Conservation (phyloP, 305 asterid species). For the Fraxinus sp. region DNA sequence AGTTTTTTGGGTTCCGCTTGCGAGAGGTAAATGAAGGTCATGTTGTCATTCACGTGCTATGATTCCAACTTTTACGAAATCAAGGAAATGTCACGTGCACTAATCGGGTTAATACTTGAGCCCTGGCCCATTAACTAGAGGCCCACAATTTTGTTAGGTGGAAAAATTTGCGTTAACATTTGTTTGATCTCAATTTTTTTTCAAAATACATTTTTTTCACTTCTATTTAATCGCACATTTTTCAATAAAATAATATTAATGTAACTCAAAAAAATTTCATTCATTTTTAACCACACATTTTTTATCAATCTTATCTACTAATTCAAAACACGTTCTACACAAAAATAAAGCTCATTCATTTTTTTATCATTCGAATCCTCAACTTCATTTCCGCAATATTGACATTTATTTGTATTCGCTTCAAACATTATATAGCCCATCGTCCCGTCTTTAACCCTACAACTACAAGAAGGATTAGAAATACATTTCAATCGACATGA, state of each 20-base stretch:
- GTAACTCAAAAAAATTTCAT: too few relatives aligned
- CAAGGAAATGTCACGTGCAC: background rate
- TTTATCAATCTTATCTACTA: background rate
- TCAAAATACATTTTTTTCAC: background rate
- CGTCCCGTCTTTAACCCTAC: background rate
- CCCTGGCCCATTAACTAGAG: background rate
- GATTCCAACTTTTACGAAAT: background rate
- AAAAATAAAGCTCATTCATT: background rate
- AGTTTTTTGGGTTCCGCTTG: conserved; percentile 1
- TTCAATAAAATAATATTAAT: too few relatives aligned
- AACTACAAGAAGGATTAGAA: background rate
- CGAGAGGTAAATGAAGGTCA: background rate
- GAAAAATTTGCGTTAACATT: background rate
- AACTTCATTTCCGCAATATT: background rate
- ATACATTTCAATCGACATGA: background rate
- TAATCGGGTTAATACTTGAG: background rate
- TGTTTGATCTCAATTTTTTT: too few relatives aligned
- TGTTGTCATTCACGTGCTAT: background rate
- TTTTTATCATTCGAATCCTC: background rate
- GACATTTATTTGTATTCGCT: background rate
- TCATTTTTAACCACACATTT: too few relatives aligned
- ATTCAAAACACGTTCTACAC: background rate
- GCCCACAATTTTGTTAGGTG: background rate
- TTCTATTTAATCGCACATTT: too few relatives aligned
- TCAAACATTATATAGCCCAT: background rate